phyloP scores from a whole-genome alignment of 1,139 yeast genomes.

The Zygosaccharomyces sapae region DNA sequence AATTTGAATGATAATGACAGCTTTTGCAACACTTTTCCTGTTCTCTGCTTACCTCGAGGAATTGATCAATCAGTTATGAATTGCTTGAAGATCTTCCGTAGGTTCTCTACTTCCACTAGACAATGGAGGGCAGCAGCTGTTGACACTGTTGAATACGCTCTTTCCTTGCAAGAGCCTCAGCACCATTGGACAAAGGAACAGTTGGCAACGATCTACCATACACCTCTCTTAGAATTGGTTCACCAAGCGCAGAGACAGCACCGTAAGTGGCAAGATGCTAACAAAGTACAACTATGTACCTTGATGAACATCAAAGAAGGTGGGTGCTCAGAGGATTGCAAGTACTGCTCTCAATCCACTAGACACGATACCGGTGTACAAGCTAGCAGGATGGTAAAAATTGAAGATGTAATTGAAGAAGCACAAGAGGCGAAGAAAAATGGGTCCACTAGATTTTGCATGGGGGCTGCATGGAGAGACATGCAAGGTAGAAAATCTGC shows the following conservation, averaged over 20 bases:
- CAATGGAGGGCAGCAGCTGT: not conserved
- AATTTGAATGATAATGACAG: not conserved
- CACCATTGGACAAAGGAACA: conserved; percentile 60
- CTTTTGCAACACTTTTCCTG: not conserved
- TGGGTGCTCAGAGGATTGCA: conserved; percentile 79
- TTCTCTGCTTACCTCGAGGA: not conserved
- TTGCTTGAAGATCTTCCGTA: not conserved
- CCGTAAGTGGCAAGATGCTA: conserved; percentile 61
- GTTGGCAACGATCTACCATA: conserved; percentile 53
- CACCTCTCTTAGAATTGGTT: conserved; percentile 63
- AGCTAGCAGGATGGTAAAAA: conserved; percentile 58
- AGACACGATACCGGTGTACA: conserved; percentile 64
- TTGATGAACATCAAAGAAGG: conserved; percentile 72
- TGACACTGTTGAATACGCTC: conserved; percentile 27
- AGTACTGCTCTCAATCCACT: conserved; percentile 73
- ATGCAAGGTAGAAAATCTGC: conserved; percentile 76
- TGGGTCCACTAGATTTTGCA: conserved; percentile 75
- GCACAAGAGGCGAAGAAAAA: conserved; percentile 64
- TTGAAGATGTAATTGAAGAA: conserved; percentile 59
- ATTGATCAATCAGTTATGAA: not conserved
- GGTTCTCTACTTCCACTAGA: conserved; percentile 1
- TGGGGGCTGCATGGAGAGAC: conserved; percentile 89
- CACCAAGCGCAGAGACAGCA: conserved; percentile 63
- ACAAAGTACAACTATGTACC: conserved; percentile 71
- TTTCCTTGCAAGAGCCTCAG: conserved; percentile 38